A percentile compares a stretch with the other conserved stretches of the same genome.
Evolutionary conservation across 768 basidiomycete genomes (phyloP).

Genomic region (Termitomyces sp.): DNA sequence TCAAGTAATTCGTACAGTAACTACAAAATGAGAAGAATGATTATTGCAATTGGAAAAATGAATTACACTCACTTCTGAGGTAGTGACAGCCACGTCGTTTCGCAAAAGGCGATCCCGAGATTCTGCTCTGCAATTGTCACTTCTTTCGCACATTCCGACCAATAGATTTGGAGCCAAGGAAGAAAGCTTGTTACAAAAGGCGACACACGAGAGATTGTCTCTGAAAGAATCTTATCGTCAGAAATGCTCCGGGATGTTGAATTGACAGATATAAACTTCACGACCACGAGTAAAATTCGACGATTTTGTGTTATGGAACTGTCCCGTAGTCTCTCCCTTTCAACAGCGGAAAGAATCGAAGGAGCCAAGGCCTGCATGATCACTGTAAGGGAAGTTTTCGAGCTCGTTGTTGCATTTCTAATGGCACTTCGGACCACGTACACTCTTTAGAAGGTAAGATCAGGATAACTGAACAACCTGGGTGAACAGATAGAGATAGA

Average conservation of each 20-base stretch:
- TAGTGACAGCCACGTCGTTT: slow-evolving; percentile 12
- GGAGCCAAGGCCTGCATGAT: not conserved
- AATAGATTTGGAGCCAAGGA: not conserved
- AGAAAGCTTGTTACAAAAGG: not conserved
- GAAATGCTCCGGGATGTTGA: not conserved
- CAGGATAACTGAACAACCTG: not conserved
- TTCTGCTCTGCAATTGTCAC: not conserved
- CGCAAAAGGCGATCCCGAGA: not conserved
- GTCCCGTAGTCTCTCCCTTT: not conserved
- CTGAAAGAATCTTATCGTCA: not conserved
- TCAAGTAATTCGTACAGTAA: slow-evolving; percentile 33
- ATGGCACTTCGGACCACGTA: not conserved
- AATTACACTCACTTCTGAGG: slow-evolving; percentile 28
- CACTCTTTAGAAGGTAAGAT: slow-evolving; percentile 6
- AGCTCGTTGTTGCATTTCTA: not conserved
- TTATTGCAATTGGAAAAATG: not conserved
- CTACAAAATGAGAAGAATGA: slow-evolving; percentile 19
- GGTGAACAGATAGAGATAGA: not conserved
- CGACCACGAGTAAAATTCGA: not conserved
- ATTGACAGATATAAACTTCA: not conserved
- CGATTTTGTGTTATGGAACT: not conserved
- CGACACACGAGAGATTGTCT: not conserved
- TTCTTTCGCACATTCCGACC: not conserved
- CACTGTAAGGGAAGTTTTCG: not conserved
- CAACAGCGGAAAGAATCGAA: not conserved